phyloP scores from a whole-genome alignment of 805 yeast species.

The Barnettozyma salicaria region DNA sequence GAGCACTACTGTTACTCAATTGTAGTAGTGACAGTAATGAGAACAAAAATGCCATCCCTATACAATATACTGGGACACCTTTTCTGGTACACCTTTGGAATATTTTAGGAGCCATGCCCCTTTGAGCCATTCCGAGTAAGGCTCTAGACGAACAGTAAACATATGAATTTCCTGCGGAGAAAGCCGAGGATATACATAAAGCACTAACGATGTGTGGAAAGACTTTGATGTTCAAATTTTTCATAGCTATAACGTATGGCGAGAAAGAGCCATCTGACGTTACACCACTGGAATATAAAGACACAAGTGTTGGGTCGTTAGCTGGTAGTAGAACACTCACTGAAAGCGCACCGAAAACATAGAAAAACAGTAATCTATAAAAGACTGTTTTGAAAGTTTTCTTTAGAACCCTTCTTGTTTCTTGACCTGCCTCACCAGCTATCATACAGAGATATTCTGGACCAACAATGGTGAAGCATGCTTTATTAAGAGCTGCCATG shows the following conservation, averaged over 20 bases:
- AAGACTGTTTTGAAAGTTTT: conserved; percentile 71
- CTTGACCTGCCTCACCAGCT: conserved; percentile 70
- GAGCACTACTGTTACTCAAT: conserved; percentile 48
- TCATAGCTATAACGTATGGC: conserved; percentile 53
- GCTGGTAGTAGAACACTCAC: conserved; percentile 63
- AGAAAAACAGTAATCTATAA: conserved; percentile 54
- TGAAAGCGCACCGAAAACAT: conserved; percentile 57
- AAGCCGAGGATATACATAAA: conserved; percentile 46
- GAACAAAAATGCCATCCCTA: conserved; percentile 47
- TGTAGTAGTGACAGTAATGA: conserved; percentile 65
- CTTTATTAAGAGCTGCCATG: conserved; percentile 60
- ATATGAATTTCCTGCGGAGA: conserved; percentile 52
- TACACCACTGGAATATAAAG: conserved; percentile 48
- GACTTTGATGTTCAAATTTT: conserved; percentile 44
- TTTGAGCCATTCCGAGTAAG: conserved; percentile 46
- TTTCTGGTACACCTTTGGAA: conserved; percentile 52
- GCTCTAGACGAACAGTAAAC: conserved; percentile 58
- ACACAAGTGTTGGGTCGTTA: conserved; percentile 46
- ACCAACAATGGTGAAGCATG: conserved; percentile 74
- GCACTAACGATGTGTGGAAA: conserved; percentile 48
- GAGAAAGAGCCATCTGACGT: conserved; percentile 41
- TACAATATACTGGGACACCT: conserved; percentile 74
- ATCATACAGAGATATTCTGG: conserved; percentile 81
- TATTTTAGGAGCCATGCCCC: conserved; percentile 54
- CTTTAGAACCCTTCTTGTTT: conserved; percentile 68